These are phyloP conservation scores for Fraxinus anomala DNA, from an alignment of 257 asterid species.

Conservation along the genomic window DNA sequence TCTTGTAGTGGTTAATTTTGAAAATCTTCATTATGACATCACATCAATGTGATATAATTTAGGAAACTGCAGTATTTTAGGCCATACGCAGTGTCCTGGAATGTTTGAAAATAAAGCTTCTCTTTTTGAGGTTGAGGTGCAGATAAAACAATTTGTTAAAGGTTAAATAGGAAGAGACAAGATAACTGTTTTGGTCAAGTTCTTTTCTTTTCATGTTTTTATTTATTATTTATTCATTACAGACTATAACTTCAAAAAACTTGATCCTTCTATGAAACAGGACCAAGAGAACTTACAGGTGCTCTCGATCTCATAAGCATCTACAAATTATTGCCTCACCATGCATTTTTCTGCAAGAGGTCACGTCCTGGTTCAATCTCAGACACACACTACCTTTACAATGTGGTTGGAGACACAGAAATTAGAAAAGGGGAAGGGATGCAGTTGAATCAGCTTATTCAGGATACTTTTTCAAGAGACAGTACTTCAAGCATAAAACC, in stretches of 20 bases:
- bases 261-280: slow-evolving; percentile 29
- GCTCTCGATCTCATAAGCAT: slow-evolving; percentile 50
- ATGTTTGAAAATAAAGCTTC: neutral
- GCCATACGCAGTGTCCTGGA: neutral
- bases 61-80: neutral
- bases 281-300: slow-evolving; percentile 58
- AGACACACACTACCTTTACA: slow-evolving; percentile 49
- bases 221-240: neutral
- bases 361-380: slow-evolving; percentile 42
- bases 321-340: slow-evolving; percentile 53
- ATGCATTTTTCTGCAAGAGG: slow-evolving; percentile 55
- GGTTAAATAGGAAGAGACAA: neutral
- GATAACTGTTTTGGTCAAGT: neutral
- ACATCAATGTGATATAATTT: neutral
- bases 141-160: neutral
- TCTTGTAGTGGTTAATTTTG: neutral
- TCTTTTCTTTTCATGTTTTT: neutral
- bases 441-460: slow-evolving; percentile 52
- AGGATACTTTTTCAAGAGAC: slow-evolving; percentile 25
- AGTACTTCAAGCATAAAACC: slow-evolving; percentile 30
- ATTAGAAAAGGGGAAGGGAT: slow-evolving; percentile 60
- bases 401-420: slow-evolving; percentile 54
- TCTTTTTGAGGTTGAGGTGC: neutral
- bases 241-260: neutral
- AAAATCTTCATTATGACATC: neutral